Base-by-base conservation (phyloP, 1,284 basidiomycete species). In the Ganoderma resinaceum region DNA sequence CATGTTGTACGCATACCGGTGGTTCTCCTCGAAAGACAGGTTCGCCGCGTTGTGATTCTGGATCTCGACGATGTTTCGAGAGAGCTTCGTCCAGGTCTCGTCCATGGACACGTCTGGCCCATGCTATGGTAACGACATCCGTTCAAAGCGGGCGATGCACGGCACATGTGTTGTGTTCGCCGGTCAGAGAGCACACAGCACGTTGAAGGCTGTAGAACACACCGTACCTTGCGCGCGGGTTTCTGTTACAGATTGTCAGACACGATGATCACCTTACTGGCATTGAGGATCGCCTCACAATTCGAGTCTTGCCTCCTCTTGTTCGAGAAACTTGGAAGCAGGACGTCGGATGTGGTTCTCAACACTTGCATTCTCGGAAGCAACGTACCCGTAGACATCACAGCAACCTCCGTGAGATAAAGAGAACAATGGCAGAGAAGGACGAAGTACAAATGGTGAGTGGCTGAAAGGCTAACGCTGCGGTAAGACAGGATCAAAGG, bases 1-100 rank as follows among this genome's bases (percentile, higher is more conserved):
- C 88, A 99, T 91, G 79, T 96, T 97, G 81, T 98, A 98, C 26
- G 92, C 95, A 78, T 94, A 96, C 55, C 96, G 89, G 78, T 98
- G 96, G 76, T 97, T 96, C 82, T 98, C 97, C 80, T 99, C 98
- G 77, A 97, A 99, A 18, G 95, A 98, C 37, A 99, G 89, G 76
- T 91, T 93, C 66, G 91, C 91, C 8, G 96, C 95, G 80, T 98
- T 95, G 82, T 98, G 95, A 75, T 95, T 94, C 80, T 98, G 95
- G 67, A 99, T 99, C 84, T 98, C 95, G 67, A 90, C 87, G 74
- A 99, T 97, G 73, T 98, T 98, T 66, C 85, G 84, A 23, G 92
- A 86, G 18, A 98, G 83, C 72, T 89, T 87, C 26, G 84, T 77
- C 94, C 95, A 96, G 60, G 89, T 94, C 72, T 91, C 87, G 59